A percentile compares a stretch with the other conserved stretches of the same genome.
phyloP scores from a whole-genome alignment of 2,329 filamentous ascomycete species.

The Sphaerulina vaccinii region DNA sequence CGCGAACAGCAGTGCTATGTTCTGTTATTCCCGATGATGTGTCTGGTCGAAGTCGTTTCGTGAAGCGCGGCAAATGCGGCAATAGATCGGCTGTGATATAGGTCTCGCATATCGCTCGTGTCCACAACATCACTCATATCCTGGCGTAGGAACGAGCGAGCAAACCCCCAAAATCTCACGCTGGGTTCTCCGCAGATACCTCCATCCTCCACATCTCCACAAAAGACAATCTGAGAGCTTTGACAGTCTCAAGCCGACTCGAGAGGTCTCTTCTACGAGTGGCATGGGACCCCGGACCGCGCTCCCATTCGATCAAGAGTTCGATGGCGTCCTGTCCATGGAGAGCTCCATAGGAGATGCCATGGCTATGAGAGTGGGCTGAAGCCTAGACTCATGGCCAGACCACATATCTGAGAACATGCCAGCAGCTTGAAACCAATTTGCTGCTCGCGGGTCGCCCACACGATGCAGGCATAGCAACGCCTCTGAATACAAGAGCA shows the following conservation, averaged over 20 bases:
- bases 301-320: not conserved
- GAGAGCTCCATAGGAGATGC: too few relatives aligned
- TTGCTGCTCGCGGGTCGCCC: too few relatives aligned
- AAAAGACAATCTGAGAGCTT: not conserved
- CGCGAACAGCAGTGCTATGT: not conserved
- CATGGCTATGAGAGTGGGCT: too few relatives aligned
- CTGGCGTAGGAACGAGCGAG: not conserved
- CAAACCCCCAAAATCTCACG: not conserved
- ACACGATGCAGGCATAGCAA: too few relatives aligned
- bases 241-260: not conserved
- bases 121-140: not conserved
- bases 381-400: too few relatives aligned
- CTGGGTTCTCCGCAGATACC: not conserved
- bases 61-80: not conserved
- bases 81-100: not conserved
- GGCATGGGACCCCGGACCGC: not conserved
- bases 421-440: too few relatives aligned
- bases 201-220: not conserved
- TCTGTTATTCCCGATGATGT: not conserved
- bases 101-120: not conserved
- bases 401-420: too few relatives aligned
- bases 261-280: not conserved
- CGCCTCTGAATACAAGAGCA: too few relatives aligned
- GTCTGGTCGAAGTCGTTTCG: not conserved
- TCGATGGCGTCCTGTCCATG: not conserved